These are phyloP conservation scores for Effrenium voratum DNA, from an alignment of 73 alveolate species.

Conservation along the genomic window DNA sequence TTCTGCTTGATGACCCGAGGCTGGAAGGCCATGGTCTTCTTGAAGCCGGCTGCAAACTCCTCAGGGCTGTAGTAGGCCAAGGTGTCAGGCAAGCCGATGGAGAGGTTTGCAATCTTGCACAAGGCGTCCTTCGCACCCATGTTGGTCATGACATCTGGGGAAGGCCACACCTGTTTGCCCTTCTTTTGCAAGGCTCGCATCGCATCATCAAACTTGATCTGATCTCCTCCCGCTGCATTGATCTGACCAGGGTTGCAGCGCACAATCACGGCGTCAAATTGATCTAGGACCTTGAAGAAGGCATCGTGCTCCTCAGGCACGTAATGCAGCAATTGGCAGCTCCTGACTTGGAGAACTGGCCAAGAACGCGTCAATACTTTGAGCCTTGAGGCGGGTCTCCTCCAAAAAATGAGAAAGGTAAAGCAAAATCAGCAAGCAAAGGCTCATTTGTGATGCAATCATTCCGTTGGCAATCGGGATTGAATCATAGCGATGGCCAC, in stretches of 20 bases:
- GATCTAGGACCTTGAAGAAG: constrained; percentile 16
- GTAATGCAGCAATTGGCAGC: constrained; percentile 54
- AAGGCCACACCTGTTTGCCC: constrained; percentile 79
- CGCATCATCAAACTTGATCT: constrained; percentile 45
- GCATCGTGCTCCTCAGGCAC: constrained; percentile 40
- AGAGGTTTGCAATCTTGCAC: background rate
- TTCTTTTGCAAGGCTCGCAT: constrained; percentile 31
- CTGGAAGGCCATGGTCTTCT: constrained; percentile 70
- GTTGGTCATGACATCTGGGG: constrained; percentile 81
- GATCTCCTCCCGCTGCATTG: constrained; percentile 60
- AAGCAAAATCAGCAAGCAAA: too few species aligned
- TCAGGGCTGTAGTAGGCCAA: constrained; percentile 61
- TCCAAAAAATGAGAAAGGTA: too few species aligned
- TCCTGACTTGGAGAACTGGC: too few species aligned
- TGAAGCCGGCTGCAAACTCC: constrained; percentile 37
- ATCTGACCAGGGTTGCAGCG: constrained; percentile 68
- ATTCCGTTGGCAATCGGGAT: background rate
- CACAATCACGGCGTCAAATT: constrained; percentile 20
- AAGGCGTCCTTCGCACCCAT: constrained; percentile 77
- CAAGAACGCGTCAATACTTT: too few species aligned
- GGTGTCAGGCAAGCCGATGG: constrained; percentile 64
- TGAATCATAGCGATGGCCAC: constrained; percentile 1
- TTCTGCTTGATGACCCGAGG: constrained; percentile 65
- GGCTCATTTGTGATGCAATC: constrained; percentile 48
- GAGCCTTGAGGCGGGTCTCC: too few species aligned